Conservation (phyloP, 192 early-diverging fungal species). For the Coemansia sp. region DNA sequence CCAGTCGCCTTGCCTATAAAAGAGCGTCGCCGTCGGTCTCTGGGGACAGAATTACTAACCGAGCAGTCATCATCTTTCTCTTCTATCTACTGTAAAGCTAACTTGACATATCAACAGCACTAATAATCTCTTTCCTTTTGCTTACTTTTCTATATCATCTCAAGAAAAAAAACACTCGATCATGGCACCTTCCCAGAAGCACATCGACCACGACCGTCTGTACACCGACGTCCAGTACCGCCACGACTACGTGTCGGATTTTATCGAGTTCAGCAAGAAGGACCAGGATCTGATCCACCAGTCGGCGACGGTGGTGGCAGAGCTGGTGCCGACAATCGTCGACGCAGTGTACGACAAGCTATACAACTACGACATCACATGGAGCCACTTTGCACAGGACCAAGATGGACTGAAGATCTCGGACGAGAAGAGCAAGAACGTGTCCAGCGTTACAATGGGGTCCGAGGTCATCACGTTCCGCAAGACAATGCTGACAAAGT, state of each 20-base stretch:
- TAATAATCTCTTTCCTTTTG: too few species aligned
- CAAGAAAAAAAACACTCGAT: too few species aligned
- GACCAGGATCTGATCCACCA: constrained; percentile 72
- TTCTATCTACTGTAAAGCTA: too few species aligned
- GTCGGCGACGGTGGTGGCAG: constrained; percentile 63
- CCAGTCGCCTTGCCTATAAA: too few species aligned
- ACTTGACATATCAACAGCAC: too few species aligned
- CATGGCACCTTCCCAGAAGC: constrained; percentile 21
- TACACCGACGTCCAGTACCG: constrained; percentile 77
- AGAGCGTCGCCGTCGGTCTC: too few species aligned
- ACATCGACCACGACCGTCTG: constrained; percentile 66
- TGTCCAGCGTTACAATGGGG: constrained; percentile 55
- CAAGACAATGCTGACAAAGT: constrained; percentile 71
- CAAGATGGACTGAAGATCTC: constrained; percentile 64
- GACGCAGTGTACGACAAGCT: constrained; percentile 77
- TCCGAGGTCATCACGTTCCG: constrained; percentile 80
- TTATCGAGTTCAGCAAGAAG: constrained; percentile 68
- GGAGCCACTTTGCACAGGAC: constrained; percentile 64
- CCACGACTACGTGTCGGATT: constrained; percentile 73
- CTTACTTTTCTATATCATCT: too few species aligned
- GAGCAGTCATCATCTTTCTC: too few species aligned
- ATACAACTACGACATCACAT: constrained; percentile 74
- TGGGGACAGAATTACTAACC: too few species aligned
- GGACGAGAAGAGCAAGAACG: constrained; percentile 23
- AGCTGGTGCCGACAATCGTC: constrained; percentile 72